Evolutionary conservation across 805 yeast genomes (phyloP).

Genomic region (Cyberlindnera subsufficiens): DNA sequence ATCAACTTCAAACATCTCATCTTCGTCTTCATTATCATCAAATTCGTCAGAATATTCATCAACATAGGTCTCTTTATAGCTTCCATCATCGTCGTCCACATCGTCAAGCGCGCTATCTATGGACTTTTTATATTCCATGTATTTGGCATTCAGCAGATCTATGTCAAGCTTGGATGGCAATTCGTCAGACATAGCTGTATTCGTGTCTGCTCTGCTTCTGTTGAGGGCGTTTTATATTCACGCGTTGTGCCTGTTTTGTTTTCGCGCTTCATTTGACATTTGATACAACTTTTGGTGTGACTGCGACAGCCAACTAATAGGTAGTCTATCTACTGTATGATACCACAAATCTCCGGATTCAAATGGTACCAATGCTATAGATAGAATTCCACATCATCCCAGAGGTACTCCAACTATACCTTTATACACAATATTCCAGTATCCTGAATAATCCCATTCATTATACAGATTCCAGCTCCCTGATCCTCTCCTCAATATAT

Average conservation of each 20-base stretch:
- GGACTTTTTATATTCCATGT: conserved; percentile 4
- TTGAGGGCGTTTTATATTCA: background rate
- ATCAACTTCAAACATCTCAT: background rate
- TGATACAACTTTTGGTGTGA: too few species aligned
- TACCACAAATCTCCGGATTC: too few species aligned
- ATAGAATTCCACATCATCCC: too few species aligned
- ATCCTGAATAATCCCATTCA: too few species aligned
- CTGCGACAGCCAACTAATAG: too few species aligned
- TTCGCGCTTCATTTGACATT: background rate
- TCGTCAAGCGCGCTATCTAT: background rate
- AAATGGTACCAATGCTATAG: too few species aligned
- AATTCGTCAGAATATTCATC: background rate
- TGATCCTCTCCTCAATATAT: conserved; percentile 4
- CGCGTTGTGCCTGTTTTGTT: too few species aligned
- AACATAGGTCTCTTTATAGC: conserved; percentile 5
- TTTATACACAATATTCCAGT: too few species aligned
- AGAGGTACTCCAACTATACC: too few species aligned
- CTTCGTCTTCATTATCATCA: conserved; percentile 2
- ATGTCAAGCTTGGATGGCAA: conserved; percentile 5
- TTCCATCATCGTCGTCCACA: conserved; percentile 1
- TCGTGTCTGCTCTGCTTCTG: background rate
- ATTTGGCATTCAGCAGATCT: conserved; percentile 7
- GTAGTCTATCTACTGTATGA: too few species aligned
- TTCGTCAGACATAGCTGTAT: conserved; percentile 1
- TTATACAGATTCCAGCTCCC: conserved; percentile 1